These are phyloP conservation scores for Allantophomopsis cytisporea DNA, from an alignment of 2,329 filamentous ascomycete species.

Conservation along the genomic window DNA sequence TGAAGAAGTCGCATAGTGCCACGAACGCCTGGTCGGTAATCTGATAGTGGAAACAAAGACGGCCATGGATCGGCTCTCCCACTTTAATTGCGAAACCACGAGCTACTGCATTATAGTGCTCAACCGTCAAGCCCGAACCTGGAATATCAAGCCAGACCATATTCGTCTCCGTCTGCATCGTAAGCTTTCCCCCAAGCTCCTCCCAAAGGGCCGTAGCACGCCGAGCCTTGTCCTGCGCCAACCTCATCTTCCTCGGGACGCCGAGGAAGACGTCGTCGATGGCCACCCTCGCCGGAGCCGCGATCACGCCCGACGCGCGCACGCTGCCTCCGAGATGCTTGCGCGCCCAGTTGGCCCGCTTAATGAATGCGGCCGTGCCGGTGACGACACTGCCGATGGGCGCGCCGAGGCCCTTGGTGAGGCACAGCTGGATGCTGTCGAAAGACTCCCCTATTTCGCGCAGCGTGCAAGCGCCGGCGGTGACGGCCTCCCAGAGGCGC, in stretches of 20 bases:
- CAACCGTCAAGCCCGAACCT: neutral
- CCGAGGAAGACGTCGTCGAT: conserved; percentile 63
- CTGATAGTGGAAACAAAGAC: too few relatives aligned
- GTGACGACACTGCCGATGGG: conserved; percentile 63
- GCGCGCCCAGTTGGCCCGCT: conserved; percentile 52
- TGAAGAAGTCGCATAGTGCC: too few relatives aligned
- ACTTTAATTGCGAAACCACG: too few relatives aligned
- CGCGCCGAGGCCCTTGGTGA: conserved; percentile 67
- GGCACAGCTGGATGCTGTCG: conserved; percentile 61
- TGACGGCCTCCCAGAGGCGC: conserved; percentile 64
- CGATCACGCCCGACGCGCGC: conserved; percentile 61
- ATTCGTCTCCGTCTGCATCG: conserved; percentile 49
- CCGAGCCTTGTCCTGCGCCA: conserved; percentile 45
- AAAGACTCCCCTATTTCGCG: conserved; percentile 17
- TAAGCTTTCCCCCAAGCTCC: conserved; percentile 40
- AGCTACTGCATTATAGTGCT: too few relatives aligned
- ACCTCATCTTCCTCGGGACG: conserved; percentile 42
- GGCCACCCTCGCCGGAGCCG: conserved; percentile 57
- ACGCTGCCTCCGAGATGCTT: conserved; percentile 68
- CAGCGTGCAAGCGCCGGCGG: conserved; percentile 48
- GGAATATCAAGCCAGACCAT: conserved; percentile 54
- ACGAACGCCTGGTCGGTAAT: too few relatives aligned
- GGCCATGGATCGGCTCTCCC: too few relatives aligned
- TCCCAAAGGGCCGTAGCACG: conserved; percentile 44
- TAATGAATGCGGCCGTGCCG: conserved; percentile 33